Evolutionary conservation across 331 rosid species (phyloP).

Genomic region (Malus hybrid): DNA sequence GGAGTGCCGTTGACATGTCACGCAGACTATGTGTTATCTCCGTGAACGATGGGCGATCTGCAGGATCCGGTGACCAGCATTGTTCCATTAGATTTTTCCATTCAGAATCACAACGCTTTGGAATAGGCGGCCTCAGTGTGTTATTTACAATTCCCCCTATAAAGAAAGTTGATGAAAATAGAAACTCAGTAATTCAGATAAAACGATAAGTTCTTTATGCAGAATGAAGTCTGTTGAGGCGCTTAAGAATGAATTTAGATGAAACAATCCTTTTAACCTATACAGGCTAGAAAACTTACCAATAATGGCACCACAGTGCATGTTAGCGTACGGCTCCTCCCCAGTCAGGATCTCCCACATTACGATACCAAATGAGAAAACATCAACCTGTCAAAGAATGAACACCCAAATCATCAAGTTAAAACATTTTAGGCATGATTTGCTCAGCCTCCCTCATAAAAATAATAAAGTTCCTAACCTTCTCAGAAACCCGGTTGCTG

Average conservation of each 20-base stretch:
- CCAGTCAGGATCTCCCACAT: constrained; percentile 97
- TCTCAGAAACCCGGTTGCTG: constrained; percentile 78
- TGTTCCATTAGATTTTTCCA: constrained; percentile 88
- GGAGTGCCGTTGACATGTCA: constrained; percentile 54
- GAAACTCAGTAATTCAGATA: not conserved
- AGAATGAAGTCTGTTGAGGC: not conserved
- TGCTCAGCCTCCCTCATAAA: not conserved
- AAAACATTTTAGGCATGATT: not conserved
- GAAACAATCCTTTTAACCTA: not conserved
- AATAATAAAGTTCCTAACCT: constrained; percentile 43
- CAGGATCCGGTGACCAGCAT: constrained; percentile 83
- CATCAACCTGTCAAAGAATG: constrained; percentile 57
- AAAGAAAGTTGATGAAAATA: not conserved
- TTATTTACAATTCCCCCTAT: constrained; percentile 88
- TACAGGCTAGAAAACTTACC: constrained; percentile 35
- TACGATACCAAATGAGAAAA: constrained; percentile 84
- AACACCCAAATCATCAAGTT: constrained; percentile 1
- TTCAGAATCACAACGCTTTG: constrained; percentile 74
- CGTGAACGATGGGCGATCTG: constrained; percentile 65
- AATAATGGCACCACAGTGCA: constrained; percentile 96
- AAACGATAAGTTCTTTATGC: not conserved
- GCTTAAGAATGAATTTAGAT: not conserved
- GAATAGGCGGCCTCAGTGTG: constrained; percentile 79
- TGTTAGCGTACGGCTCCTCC: constrained; percentile 87
- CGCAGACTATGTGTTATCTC: constrained; percentile 67